Evolutionary conservation across 1,284 basidiomycete genomes (phyloP).

Genomic region (Microbotryomycetes sp.): DNA sequence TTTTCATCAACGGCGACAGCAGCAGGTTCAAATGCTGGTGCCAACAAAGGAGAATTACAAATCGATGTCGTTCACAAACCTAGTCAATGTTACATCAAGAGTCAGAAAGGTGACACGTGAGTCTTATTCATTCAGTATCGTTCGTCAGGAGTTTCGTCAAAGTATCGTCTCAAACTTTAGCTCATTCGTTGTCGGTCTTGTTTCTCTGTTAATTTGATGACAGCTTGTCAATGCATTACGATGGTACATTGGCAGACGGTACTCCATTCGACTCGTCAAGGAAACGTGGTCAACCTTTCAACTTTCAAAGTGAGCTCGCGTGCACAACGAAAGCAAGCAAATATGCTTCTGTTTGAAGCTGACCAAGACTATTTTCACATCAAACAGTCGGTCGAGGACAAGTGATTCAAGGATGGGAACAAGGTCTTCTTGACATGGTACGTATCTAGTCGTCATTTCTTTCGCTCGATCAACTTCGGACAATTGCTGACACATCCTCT

Average conservation of each 20-base stretch:
- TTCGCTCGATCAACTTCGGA: too few relatives aligned
- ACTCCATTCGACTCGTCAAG: conserved; percentile 52
- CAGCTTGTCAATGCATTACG: conserved; percentile 42
- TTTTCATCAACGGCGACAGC: neutral
- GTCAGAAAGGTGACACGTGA: conserved; percentile 48
- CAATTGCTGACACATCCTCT: too few relatives aligned
- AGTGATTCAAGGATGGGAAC: conserved; percentile 50
- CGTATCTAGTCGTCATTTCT: neutral
- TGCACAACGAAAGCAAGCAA: too few relatives aligned
- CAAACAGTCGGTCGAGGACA: conserved; percentile 48
- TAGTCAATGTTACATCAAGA: conserved; percentile 47
- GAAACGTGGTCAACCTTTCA: conserved; percentile 50
- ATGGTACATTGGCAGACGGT: conserved; percentile 48
- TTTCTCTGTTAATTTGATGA: conserved; percentile 9
- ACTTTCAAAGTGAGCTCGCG: too few relatives aligned
- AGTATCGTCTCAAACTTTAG: conserved; percentile 16
- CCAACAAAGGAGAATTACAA: neutral
- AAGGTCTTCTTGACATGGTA: conserved; percentile 46
- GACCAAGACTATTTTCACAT: neutral
- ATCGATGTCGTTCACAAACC: conserved; percentile 46
- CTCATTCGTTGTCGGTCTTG: conserved; percentile 15
- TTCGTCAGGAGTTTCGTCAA: neutral
- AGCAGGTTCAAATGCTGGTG: neutral
- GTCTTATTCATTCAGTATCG: conserved; percentile 45
- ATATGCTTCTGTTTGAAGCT: too few relatives aligned